phyloP scores from a whole-genome alignment of 2,329 filamentous ascomycete genomes.

The Cladosporium sp. region DNA sequence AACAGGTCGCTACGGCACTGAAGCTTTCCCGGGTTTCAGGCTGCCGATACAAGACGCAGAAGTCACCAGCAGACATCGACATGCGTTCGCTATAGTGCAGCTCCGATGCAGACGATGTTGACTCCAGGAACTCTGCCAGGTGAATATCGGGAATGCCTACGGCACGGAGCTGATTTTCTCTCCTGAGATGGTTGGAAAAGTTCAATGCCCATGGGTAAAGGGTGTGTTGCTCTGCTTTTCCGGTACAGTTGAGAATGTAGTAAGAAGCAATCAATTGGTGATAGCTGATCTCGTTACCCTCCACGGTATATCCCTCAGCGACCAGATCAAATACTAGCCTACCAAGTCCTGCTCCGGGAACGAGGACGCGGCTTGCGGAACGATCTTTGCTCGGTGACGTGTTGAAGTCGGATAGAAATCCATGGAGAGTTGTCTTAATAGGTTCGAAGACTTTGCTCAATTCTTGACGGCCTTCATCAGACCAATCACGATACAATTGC shows the following conservation, averaged over 20 bases:
- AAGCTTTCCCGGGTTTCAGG: conserved; percentile 57
- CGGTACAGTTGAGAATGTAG: conserved; percentile 65
- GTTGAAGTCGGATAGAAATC: conserved; percentile 34
- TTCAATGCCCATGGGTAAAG: conserved; percentile 81
- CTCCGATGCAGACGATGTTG: conserved; percentile 14
- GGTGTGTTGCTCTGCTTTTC: conserved; percentile 55
- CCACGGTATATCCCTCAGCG: conserved; percentile 62
- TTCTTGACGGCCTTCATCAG: conserved; percentile 66
- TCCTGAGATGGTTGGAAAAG: conserved; percentile 76
- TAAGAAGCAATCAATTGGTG: conserved; percentile 86
- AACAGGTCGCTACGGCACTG: conserved; percentile 81
- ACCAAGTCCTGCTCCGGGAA: conserved; percentile 85
- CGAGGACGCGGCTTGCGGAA: conserved; percentile 54
- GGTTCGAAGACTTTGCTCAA: conserved; percentile 71
- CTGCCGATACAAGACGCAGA: conserved; percentile 74
- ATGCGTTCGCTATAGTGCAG: conserved; percentile 56
- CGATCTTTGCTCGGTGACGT: conserved; percentile 3
- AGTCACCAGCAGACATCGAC: conserved; percentile 91
- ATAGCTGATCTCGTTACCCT: conserved; percentile 93
- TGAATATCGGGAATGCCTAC: conserved; percentile 72
- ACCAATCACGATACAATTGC: conserved; percentile 96
- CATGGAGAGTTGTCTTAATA: conserved; percentile 59
- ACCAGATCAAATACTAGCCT: conserved; percentile 85
- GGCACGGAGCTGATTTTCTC: conserved; percentile 66
- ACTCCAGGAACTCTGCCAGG: conserved; percentile 33